Base-by-base conservation (phyloP, 2,329 filamentous ascomycete species). In the Ustilaginoidea virens region DNA sequence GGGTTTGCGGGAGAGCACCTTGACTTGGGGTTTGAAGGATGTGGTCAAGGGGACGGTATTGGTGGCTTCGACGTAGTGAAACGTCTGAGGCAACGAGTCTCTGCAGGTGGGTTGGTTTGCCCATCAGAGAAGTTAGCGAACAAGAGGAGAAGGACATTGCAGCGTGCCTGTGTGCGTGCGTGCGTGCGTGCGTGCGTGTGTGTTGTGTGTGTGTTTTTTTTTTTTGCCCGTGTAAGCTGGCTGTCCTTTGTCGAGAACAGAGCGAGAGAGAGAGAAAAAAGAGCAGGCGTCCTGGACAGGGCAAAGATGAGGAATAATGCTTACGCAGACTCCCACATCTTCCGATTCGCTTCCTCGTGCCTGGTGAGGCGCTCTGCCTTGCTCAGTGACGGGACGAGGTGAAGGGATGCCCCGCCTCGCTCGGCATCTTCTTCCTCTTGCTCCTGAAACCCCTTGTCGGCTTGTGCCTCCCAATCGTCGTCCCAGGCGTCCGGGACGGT, bases 271-370 rank as follows among this genome's bases (percentile, higher is more conserved):
- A 15, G 22, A 21, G 25, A 14, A 25, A 25, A 17, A 23, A 26
- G n/a, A n/a, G n/a, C n/a, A n/a, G n/a, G n/a, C n/a, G n/a, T n/a
- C n/a, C n/a, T n/a, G 17, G 5, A 17, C 16, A 20, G 24, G 30
- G 30, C 11, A 22, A 18, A 22, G 13, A 19, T 11, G 39, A 42
- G 15, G 15, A 22, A 47, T 12, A 8, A 11, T 28, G 2, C 71
- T 32, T 71, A 90, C 78, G 86, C 87, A 46, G 83, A 76, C 46
- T 90, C 73, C 87, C 87, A 94, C 32, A 94, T 57, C 51, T 80
- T 79, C 44, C 76, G 73, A 50, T 94, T 92, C 30, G 76, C 68
- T 49, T 93, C 83, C 17, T 69, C 72, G 50, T 96, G 87, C 48
- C 77, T 70, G 9, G 80, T 81, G 36, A 80, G 63, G 23, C 78